Conservation (phyloP, 1,284 basidiomycete genomes). For the Rhodofomes roseus region DNA sequence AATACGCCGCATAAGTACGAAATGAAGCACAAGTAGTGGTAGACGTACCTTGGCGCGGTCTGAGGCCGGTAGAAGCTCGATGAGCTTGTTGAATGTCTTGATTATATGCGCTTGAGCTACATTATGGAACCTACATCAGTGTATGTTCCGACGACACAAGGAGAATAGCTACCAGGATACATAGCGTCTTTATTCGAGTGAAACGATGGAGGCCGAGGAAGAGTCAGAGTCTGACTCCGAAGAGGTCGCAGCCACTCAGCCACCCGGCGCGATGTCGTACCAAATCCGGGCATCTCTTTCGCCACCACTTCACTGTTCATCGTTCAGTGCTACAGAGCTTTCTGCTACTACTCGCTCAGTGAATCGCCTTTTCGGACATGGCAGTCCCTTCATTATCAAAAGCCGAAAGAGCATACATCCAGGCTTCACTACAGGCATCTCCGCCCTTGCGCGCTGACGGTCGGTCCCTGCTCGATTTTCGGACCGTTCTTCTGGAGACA, state of each 20-base stretch:
- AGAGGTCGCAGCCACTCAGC: neutral
- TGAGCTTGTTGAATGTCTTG: conserved; percentile 47
- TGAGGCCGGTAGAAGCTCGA: conserved; percentile 41
- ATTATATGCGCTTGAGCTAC: conserved; percentile 44
- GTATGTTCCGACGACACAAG: too few species aligned
- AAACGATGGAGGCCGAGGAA: neutral
- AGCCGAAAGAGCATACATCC: conserved; percentile 72
- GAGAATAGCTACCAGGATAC: conserved; percentile 12
- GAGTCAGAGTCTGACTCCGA: neutral
- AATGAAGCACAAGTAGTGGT: neutral
- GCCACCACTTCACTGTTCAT: too few species aligned
- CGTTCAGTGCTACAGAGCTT: too few species aligned
- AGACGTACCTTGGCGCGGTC: conserved; percentile 47
- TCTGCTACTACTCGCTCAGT: too few species aligned
- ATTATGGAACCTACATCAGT: neutral
- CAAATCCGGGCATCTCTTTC: too few species aligned
- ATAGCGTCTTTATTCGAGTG: neutral
- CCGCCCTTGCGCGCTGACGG: conserved; percentile 66
- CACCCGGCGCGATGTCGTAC: too few species aligned
- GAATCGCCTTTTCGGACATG: too few species aligned
- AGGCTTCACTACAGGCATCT: conserved; percentile 50
- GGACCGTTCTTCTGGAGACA: conserved; percentile 68
- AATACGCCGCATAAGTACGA: too few species aligned
- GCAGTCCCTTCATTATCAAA: conserved; percentile 51
- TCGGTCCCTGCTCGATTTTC: conserved; percentile 57